Evolutionary conservation across 2,329 filamentous ascomycete genomes (phyloP).

Genomic region (Exophiala calicioides): DNA sequence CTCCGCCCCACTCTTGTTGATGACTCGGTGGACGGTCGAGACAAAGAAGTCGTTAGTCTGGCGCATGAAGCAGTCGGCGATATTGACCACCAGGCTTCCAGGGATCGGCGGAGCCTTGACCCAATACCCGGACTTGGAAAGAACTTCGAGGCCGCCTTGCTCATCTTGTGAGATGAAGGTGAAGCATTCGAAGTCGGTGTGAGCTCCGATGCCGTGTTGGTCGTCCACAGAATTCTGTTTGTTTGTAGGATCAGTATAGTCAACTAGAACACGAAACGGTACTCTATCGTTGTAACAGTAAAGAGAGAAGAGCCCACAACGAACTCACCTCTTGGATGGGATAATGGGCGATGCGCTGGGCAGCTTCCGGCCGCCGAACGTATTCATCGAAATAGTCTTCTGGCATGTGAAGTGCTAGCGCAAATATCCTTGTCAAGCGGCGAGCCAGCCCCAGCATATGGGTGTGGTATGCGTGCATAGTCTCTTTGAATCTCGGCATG

Average conservation of each 20-base stretch:
- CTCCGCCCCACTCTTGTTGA: constrained; percentile 40
- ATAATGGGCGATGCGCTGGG: constrained; percentile 4
- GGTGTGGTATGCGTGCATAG: constrained; percentile 1
- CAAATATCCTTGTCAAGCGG: constrained; percentile 42
- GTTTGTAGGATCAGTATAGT: too few relatives aligned
- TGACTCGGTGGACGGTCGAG: constrained; percentile 44
- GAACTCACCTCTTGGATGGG: constrained; percentile 37
- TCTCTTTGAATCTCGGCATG: constrained; percentile 26
- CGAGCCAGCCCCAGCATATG: constrained; percentile 27
- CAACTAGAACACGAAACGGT: too few relatives aligned
- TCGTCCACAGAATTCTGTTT: constrained; percentile 32
- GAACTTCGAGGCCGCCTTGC: constrained; percentile 47
- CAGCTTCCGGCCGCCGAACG: constrained; percentile 36
- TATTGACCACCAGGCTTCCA: constrained; percentile 49
- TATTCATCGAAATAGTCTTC: constrained; percentile 45
- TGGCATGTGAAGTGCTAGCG: constrained; percentile 43
- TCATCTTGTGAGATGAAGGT: constrained; percentile 51
- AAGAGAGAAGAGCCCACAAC: too few relatives aligned
- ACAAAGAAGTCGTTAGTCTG: constrained; percentile 47
- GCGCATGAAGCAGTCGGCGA: constrained; percentile 47
- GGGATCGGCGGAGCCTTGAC: constrained; percentile 46
- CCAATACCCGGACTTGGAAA: constrained; percentile 48
- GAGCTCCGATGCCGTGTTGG: constrained; percentile 46
- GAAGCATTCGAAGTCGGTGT: constrained; percentile 54
- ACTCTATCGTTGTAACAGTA: too few relatives aligned